Conservation (phyloP, 1,284 basidiomycete genomes). For the Rhodotorula sp. region DNA sequence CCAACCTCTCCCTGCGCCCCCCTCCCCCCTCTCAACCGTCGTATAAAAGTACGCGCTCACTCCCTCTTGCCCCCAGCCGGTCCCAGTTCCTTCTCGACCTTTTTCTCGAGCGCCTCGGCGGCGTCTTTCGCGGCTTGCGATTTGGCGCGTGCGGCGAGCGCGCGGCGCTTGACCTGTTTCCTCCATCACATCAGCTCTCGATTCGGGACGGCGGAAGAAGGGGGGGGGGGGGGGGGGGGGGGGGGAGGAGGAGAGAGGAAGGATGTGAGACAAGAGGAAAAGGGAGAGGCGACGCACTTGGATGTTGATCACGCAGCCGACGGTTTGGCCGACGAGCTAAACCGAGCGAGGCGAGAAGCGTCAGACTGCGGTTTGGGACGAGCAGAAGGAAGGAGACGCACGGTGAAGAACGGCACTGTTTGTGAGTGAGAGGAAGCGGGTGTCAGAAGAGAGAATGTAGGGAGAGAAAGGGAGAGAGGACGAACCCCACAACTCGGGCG, state of each 20-base stretch:
- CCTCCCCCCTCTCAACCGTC: background rate
- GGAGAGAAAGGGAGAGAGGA: background rate
- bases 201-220: background rate
- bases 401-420: conserved; percentile 44
- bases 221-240: background rate
- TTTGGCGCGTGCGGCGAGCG: conserved; percentile 37
- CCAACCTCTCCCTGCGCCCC: background rate
- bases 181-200: too few species aligned
- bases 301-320: conserved; percentile 42
- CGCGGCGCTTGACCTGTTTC: conserved; percentile 40
- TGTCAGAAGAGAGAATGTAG: background rate
- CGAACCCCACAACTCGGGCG: conserved; percentile 55
- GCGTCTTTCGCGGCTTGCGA: conserved; percentile 41
- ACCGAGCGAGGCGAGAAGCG: background rate
- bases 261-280: too few species aligned
- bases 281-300: conserved; percentile 11
- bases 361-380: background rate
- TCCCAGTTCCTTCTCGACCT: conserved; percentile 17
- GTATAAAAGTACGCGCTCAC: background rate
- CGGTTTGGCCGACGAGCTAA: conserved; percentile 29
- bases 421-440: too few species aligned
- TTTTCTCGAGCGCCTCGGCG: conserved; percentile 24
- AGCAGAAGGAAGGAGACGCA: background rate
- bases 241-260: too few species aligned
- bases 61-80: background rate